Conservation (phyloP, 2,329 filamentous ascomycete species). For the Epichloe bromicola region DNA sequence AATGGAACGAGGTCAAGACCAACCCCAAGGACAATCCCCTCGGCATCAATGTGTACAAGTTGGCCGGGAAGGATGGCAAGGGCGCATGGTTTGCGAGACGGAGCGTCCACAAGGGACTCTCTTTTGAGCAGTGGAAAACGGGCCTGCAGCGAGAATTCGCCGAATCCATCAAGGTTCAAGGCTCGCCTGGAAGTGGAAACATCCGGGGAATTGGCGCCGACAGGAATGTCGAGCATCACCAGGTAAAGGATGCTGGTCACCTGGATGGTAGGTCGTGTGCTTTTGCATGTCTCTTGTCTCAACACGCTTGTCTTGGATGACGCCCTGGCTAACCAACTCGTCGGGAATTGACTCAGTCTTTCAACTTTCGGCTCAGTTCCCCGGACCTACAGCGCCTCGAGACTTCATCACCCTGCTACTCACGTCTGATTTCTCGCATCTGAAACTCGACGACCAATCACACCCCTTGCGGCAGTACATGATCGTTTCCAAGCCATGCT, state of each 20-base stretch:
- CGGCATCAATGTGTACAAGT: constrained; percentile 66
- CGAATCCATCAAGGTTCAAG: constrained; percentile 60
- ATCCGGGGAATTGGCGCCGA: constrained; percentile 81
- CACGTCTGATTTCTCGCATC: constrained; percentile 45
- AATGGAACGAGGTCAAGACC: constrained; percentile 79
- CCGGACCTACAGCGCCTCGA: constrained; percentile 72
- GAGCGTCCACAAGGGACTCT: constrained; percentile 67
- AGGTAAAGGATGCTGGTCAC: constrained; percentile 44
- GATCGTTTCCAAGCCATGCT: constrained; percentile 74
- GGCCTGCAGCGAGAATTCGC: constrained; percentile 69
- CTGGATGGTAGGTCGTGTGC: constrained; percentile 38
- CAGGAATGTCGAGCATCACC: constrained; percentile 51
- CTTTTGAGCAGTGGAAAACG: constrained; percentile 64
- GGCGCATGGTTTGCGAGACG: constrained; percentile 83
- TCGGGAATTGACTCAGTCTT: constrained; percentile 44
- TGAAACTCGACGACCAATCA: constrained; percentile 14
- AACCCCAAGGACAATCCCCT: constrained; percentile 61
- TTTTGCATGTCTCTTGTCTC: neutral
- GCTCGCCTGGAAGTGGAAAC: constrained; percentile 56
- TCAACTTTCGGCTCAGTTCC: constrained; percentile 78
- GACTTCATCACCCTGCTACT: constrained; percentile 77
- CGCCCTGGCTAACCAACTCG: neutral
- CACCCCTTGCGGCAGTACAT: constrained; percentile 54
- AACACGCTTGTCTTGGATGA: neutral
- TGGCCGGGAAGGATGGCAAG: constrained; percentile 63